Conservation (phyloP, 2,329 filamentous ascomycete genomes). For the Penicillium vulpinum region DNA sequence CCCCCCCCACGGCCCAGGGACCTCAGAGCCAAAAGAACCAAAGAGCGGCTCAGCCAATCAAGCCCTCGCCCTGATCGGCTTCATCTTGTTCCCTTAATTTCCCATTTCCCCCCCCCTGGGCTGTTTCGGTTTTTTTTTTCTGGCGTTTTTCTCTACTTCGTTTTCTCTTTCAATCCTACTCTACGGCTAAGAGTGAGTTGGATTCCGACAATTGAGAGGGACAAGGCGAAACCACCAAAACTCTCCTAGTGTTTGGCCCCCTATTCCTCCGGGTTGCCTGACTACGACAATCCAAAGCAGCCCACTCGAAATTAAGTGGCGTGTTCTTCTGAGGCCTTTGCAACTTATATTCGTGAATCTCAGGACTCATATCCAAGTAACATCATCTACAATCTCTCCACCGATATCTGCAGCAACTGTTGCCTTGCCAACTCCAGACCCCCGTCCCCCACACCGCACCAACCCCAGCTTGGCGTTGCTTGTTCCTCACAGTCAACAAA, state of each 20-base stretch:
- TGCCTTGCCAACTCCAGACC: conserved; percentile 26
- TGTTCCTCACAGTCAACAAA: conserved; percentile 15
- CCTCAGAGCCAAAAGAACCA: not conserved
- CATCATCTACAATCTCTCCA: not conserved
- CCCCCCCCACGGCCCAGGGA: not conserved
- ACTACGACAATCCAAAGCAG: conserved; percentile 4
- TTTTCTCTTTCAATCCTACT: conserved; percentile 1
- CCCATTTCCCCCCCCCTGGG: not conserved
- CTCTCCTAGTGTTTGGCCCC: conserved; percentile 6
- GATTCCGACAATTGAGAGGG: not conserved
- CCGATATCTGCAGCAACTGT: conserved; percentile 11
- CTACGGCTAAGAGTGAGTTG: not conserved
- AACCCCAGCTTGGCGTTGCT: conserved; percentile 29
- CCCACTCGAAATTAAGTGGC: not conserved
- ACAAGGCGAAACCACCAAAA: not conserved
- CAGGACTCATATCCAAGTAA: not conserved
- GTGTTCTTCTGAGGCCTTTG: not conserved
- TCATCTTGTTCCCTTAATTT: conserved; percentile 10
- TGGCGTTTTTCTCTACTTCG: not conserved
- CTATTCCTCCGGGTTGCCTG: conserved; percentile 9
- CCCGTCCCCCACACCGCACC: conserved; percentile 18
- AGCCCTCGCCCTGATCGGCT: conserved; percentile 6
- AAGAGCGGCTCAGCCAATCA: conserved; percentile 14
- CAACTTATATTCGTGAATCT: not conserved
- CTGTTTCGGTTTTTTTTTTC: not conserved